Evolutionary conservation across 192 early-diverging fungal genomes (phyloP), one percentile per base, ranked within the genome.

Genomic region (Blastocladiella britannica): DNA sequence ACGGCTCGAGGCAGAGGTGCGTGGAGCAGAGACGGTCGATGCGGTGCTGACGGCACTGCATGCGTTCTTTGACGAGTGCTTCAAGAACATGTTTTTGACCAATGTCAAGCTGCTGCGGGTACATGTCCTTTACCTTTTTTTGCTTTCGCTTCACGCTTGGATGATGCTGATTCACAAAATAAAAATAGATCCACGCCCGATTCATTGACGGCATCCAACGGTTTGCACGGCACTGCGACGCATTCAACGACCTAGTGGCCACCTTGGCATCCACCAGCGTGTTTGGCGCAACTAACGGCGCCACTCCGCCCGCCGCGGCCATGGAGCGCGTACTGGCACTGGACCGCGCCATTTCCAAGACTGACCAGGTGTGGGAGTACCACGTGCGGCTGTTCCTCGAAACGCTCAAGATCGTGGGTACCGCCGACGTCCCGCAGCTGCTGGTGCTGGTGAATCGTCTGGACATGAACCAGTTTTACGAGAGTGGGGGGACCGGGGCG

Each of bases 31-130:
- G 15, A 97, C 94, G 0, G 87, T 96, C 26, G 90, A 96, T 58
- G 82, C 93, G 26, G 74, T 98, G 31, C 64, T 86, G 18, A 68
- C 79, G 60, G 70, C 77, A 28, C 92, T 94, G 63, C 73, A 76
- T 5, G 83, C 86, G 47, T 91, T 91, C 53, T 63, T 94, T 53
- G 88, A 91, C 58, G 73, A 78, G 5, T 92, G 86, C 55, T 74
- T 96, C 29, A 89, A 86, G 63, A 85, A 94, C 63, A 91, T 85
- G 60, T 87, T 93, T 74, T 62, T 96, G 25, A 89, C 84, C 7
- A 84, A 85, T 51, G 65, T 74, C 15, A 88, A 85, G 56, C 70
- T 96, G 28, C 70, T 94, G 58, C 76, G 85, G 72, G 85, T 87
- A 76, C 69, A 58, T 30, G 51, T 62, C 53, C 31, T 63, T 30